Conservation (phyloP, 306 rosid genomes). For the Mucuna pruriens region DNA sequence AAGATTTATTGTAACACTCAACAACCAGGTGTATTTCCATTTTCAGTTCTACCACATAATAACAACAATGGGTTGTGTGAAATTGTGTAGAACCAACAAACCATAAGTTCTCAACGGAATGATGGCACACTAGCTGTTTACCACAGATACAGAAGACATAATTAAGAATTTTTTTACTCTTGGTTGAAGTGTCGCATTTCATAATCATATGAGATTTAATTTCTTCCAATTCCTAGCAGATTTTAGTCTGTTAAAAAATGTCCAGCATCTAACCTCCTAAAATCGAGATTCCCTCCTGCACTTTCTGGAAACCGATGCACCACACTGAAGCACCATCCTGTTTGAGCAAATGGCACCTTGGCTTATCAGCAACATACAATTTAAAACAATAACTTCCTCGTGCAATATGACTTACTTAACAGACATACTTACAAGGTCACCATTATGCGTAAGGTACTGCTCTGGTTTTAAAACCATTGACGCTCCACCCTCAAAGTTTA, state of each 20-base stretch:
- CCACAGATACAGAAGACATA: conserved; percentile 18
- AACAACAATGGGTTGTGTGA: not conserved
- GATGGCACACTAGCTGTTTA: not conserved
- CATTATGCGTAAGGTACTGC: conserved; percentile 73
- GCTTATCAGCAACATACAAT: conserved; percentile 14
- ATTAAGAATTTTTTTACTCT: conserved; percentile 14
- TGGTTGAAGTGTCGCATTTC: not conserved
- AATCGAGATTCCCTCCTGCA: conserved; percentile 74
- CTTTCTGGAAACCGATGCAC: conserved; percentile 90
- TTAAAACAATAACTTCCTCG: conserved; percentile 35
- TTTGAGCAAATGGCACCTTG: conserved; percentile 33
- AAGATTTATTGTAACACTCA: not conserved
- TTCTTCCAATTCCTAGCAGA: conserved; percentile 11
- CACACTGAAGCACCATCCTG: conserved; percentile 78
- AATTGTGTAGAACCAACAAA: not conserved
- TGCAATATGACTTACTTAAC: conserved; percentile 9
- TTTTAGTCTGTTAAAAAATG: conserved; percentile 11
- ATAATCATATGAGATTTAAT: not conserved
- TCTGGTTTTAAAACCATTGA: conserved; percentile 91
- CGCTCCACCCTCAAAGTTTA: conserved; percentile 85
- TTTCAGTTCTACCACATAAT: not conserved
- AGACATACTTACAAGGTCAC: conserved; percentile 62
- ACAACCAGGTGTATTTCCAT: conserved; percentile 1
- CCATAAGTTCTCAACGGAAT: not conserved
- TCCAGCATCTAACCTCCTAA: conserved; percentile 78